Evolutionary conservation across 352 stramenopile genomes (phyloP).

Genomic region (Phytopythium montanum): DNA sequence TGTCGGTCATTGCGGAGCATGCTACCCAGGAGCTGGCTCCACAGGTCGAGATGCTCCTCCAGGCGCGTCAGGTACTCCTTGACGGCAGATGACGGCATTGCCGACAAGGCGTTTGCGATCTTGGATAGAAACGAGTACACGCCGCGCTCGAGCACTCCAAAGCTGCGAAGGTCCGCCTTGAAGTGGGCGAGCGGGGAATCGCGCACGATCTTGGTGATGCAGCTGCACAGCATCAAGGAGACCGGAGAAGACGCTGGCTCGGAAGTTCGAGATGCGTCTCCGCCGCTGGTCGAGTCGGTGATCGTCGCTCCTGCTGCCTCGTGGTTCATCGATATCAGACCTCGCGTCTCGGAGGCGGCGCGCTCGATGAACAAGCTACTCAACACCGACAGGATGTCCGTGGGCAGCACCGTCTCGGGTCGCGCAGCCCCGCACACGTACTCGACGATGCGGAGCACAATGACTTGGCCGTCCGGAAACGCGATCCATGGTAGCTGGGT

Average conservation of each 20-base stretch:
- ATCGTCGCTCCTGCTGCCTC: not conserved
- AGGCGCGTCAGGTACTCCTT: conserved; percentile 25
- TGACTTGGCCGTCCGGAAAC: conserved; percentile 58
- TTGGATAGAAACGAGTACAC: conserved; percentile 51
- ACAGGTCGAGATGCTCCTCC: conserved; percentile 34
- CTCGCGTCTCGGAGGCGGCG: conserved; percentile 24
- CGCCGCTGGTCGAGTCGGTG: not conserved
- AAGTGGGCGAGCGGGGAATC: conserved; percentile 29
- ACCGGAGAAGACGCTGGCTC: not conserved
- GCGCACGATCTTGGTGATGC: conserved; percentile 60
- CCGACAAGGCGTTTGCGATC: conserved; percentile 36
- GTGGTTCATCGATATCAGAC: conserved; percentile 3
- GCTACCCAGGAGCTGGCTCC: conserved; percentile 31
- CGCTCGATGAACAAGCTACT: conserved; percentile 63
- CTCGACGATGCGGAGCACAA: conserved; percentile 75
- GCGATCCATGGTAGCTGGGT: conserved; percentile 53
- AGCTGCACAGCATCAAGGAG: conserved; percentile 48
- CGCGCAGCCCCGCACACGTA: conserved; percentile 63
- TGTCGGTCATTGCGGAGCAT: conserved; percentile 50
- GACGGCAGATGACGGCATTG: conserved; percentile 10
- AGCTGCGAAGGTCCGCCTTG: conserved; percentile 45
- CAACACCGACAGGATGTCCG: conserved; percentile 62
- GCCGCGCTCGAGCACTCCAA: conserved; percentile 61
- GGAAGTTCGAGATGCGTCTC: not conserved
- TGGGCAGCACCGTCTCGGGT: conserved; percentile 33